A percentile compares a stretch with the other conserved stretches of the same genome.
Conservation (phyloP, 306 rosid genomes). For the Ziziphus jujuba region DNA sequence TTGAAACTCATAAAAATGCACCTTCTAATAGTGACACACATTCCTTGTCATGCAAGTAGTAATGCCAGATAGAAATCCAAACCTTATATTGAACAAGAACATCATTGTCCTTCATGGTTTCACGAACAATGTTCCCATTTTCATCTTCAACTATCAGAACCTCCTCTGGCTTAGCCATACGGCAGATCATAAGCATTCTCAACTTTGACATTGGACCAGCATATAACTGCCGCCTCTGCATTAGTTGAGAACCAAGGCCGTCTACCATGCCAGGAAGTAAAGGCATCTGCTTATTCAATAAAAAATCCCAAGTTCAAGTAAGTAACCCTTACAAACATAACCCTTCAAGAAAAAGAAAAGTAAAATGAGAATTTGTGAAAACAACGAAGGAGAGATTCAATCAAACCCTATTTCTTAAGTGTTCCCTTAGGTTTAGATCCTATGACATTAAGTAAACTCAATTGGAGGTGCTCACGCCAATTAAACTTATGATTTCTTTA, state of each 20-base stretch:
- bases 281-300: constrained; percentile 48
- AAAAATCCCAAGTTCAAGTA: constrained; percentile 13
- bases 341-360: background rate
- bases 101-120: constrained; percentile 98
- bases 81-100: constrained; percentile 99
- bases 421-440: too few relatives aligned
- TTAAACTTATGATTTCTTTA: too few relatives aligned
- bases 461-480: too few relatives aligned
- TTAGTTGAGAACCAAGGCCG: constrained; percentile 71
- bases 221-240: constrained; percentile 89
- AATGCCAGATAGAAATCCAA: constrained; percentile 3
- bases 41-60: background rate
- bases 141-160: constrained; percentile 98
- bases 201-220: constrained; percentile 87
- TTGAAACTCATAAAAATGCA: too few relatives aligned
- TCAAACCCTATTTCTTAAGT: background rate
- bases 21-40: too few relatives aligned
- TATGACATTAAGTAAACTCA: background rate
- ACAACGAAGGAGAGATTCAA: background rate
- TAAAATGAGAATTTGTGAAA: background rate
- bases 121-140: constrained; percentile 97
- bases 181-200: constrained; percentile 95
- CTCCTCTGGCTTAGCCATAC: constrained; percentile 99
- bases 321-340: background rate
- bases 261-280: constrained; percentile 81